Base-by-base conservation (phyloP, 768 basidiomycete genomes). In the Phaffia australis region DNA sequence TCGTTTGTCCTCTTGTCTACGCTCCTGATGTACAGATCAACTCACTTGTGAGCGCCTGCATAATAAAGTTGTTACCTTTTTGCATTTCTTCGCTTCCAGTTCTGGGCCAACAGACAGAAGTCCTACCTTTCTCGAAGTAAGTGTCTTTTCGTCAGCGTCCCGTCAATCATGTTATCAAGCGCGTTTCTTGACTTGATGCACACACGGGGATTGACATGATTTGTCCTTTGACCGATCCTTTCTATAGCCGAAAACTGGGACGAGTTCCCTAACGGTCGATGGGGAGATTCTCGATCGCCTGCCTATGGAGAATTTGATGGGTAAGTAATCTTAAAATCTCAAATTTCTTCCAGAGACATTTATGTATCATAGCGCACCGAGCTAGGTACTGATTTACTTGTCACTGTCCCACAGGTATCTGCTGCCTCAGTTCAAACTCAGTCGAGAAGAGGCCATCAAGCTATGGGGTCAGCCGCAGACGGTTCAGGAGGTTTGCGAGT, bases 241-340 rank as follows among this genome's bases (percentile, higher is more conserved):
- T 51, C 29, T 48, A 18, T 49, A 67, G 70, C 95, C 18, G 92
- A 95, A 75, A 89, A 95, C 74, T 99, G 95, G 95, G 95, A 99
- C 74, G 94, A 98, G 75, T 98, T 95, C 76, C 95, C 95, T 59
- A 99, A 99, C 76, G 95, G 95, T 64, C 89, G 95, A 71, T 99
- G 94, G 74, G 95, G 95, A 72, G 95, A 98, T 78, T 87, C 93
- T 8, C 84, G 95, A 66, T 90, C 88, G 81, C 95, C 95, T 32
- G 95, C 95, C 18, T 99, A 95, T 71, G 95, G 95, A 73, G 95
- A 99, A 77, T 79, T 99, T 63, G 94, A 99, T 74, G 94, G 94
- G 1, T 42, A 42, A 42, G 35, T 42, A 11, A 97, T 94, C 71
- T 94, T 94, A 62, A 84, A 11, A 11, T 42, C 4, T 42, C 11